These are phyloP conservation scores for Russula sp. DNA, from an alignment of 768 basidiomycete genomes.

Conservation along the genomic window DNA sequence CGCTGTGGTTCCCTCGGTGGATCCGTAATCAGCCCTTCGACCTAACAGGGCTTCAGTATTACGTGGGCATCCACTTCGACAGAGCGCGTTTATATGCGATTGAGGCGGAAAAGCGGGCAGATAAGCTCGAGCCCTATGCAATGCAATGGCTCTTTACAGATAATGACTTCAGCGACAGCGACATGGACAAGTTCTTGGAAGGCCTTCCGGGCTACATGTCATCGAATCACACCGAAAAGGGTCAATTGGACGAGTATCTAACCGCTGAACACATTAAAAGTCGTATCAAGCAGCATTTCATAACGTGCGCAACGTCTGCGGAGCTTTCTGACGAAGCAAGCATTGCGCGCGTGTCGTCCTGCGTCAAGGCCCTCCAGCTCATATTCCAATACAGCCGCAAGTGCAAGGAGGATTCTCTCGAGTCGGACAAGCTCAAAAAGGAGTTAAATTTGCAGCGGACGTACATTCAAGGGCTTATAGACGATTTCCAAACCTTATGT, in stretches of 20 bases:
- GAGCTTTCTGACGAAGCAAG: slow-evolving; percentile 17
- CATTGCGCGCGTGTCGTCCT: slow-evolving; percentile 8
- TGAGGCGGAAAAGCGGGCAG: neutral
- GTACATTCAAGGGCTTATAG: slow-evolving; percentile 1
- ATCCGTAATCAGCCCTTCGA: neutral
- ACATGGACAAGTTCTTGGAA: slow-evolving; percentile 23
- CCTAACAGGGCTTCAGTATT: neutral
- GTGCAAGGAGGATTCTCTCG: neutral
- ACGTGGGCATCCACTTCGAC: slow-evolving; percentile 15
- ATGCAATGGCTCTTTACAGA: slow-evolving; percentile 17
- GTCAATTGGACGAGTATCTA: neutral
- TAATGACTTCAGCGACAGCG: slow-evolving; percentile 17
- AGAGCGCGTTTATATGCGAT: neutral
- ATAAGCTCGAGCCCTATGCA: slow-evolving; percentile 13
- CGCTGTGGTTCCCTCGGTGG: neutral
- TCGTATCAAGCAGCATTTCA: slow-evolving; percentile 15
- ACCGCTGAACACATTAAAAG: neutral
- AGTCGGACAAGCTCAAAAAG: neutral
- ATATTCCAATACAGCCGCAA: slow-evolving; percentile 10
- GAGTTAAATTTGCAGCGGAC: neutral
- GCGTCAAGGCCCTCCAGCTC: slow-evolving; percentile 10
- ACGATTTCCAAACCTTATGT: neutral
- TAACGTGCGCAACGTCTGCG: slow-evolving; percentile 10
- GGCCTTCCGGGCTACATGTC: slow-evolving; percentile 20
- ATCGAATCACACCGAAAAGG: slow-evolving; percentile 1